These are phyloP conservation scores for Biscutella laevigata DNA, from an alignment of 441 rosid genomes.

Conservation along the genomic window DNA sequence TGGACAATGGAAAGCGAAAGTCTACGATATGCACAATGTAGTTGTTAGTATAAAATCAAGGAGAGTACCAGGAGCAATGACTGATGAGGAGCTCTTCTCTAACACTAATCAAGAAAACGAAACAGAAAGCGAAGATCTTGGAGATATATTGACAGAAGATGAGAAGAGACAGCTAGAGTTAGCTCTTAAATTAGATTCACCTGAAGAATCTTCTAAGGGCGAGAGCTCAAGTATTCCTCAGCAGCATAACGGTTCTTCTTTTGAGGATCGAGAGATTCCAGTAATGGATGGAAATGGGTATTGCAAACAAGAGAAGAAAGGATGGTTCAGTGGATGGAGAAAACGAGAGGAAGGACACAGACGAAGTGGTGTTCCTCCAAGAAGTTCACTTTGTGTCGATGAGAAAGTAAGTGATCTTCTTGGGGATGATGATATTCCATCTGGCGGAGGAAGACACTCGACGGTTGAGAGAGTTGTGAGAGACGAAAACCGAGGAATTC, in stretches of 20 bases:
- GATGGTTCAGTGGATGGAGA: slow-evolving; percentile 99
- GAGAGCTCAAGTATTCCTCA: slow-evolving; percentile 43
- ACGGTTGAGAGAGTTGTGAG: slow-evolving; percentile 52
- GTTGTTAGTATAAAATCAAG: slow-evolving; percentile 94
- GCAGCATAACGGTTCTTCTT: slow-evolving; percentile 38
- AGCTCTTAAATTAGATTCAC: slow-evolving; percentile 70
- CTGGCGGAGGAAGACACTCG: slow-evolving; percentile 70
- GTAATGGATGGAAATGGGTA: slow-evolving; percentile 43
- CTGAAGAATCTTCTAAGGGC: slow-evolving; percentile 38
- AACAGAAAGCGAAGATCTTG: slow-evolving; percentile 67
- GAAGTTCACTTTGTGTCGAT: slow-evolving; percentile 77
- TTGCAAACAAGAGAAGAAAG: slow-evolving; percentile 82
- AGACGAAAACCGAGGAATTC: slow-evolving; percentile 47
- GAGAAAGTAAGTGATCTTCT: slow-evolving; percentile 89
- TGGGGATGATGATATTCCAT: slow-evolving; percentile 39
- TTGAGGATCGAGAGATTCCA: slow-evolving; percentile 69
- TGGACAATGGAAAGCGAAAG: slow-evolving; percentile 84
- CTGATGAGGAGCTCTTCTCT: slow-evolving; percentile 66
- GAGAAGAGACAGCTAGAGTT: slow-evolving; percentile 87
- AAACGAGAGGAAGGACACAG: slow-evolving; percentile 61
- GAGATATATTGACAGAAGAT: slow-evolving; percentile 75
- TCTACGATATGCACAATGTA: slow-evolving; percentile 96
- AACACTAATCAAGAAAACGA: slow-evolving; percentile 53
- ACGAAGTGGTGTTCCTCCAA: slow-evolving; percentile 56
- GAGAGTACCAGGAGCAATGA: slow-evolving; percentile 93